phyloP scores from a whole-genome alignment of 169 alveolate genomes.

The Plasmodium relictum region DNA sequence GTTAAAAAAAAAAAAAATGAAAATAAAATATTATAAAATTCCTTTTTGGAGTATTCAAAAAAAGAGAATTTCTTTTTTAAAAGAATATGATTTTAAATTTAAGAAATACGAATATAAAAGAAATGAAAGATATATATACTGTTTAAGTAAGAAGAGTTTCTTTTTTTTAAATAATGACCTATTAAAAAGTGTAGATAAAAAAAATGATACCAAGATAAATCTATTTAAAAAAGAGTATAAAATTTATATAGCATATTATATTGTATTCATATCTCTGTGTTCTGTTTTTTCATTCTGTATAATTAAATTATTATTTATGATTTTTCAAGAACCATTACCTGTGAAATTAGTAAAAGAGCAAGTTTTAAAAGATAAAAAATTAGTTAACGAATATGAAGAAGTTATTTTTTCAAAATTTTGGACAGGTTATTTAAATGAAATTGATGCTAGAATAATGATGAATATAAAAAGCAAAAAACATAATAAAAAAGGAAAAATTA shows the following conservation, averaged over 20 bases:
- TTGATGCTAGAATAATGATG: conserved; percentile 28
- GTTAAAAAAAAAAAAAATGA: conserved; percentile 9
- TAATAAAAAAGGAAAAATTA: conserved; percentile 33
- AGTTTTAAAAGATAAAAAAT: conserved; percentile 41
- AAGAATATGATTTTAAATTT: background rate
- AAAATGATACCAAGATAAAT: background rate
- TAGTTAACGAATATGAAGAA: conserved; percentile 54
- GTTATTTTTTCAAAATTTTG: conserved; percentile 39
- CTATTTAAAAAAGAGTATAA: conserved; percentile 5
- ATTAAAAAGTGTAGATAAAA: background rate
- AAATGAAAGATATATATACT: conserved; percentile 3
- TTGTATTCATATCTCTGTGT: conserved; percentile 22
- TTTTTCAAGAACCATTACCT: conserved; percentile 42
- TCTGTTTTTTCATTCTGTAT: conserved; percentile 46
- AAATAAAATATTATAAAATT: background rate
- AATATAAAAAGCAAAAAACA: conserved; percentile 38
- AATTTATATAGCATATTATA: conserved; percentile 33
- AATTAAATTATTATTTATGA: conserved; percentile 14
- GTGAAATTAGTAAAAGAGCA: conserved; percentile 46
- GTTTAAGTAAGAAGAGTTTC: background rate
- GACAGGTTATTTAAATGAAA: conserved; percentile 52
- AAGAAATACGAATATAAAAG: background rate
- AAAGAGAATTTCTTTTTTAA: conserved; percentile 1
- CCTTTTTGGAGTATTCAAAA: conserved; percentile 8
- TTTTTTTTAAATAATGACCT: background rate